These are phyloP conservation scores for Porpolomopsis calyptriformis DNA, from an alignment of 768 basidiomycete species.

Conservation along the genomic window DNA sequence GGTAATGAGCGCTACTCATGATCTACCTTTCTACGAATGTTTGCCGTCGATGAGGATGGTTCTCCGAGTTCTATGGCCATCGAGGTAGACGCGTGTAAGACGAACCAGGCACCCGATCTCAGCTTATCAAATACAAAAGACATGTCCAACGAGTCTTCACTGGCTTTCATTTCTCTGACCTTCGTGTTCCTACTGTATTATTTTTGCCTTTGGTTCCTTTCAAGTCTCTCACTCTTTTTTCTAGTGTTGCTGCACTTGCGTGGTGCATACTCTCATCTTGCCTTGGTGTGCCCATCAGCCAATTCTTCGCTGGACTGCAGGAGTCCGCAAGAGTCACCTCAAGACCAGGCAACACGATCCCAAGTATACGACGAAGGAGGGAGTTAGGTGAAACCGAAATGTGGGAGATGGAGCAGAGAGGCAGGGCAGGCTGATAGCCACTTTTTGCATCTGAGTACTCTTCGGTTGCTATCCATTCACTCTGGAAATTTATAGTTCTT, in stretches of 20 bases:
- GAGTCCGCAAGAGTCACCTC: constrained; percentile 19
- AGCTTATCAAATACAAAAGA: constrained; percentile 1
- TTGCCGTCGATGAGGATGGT: too few relatives aligned
- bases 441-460: neutral
- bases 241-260: constrained; percentile 38
- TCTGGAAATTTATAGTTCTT: neutral
- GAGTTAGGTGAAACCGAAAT: constrained; percentile 38
- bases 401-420: constrained; percentile 47
- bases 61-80: too few relatives aligned
- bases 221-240: constrained; percentile 5
- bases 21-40: too few relatives aligned
- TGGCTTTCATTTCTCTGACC: constrained; percentile 34
- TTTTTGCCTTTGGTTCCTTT: constrained; percentile 1
- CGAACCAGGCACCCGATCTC: too few relatives aligned
- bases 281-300: constrained; percentile 41
- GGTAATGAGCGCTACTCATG: neutral
- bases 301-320: constrained; percentile 38
- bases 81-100: too few relatives aligned
- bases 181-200: constrained; percentile 40
- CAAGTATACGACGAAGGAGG: constrained; percentile 24
- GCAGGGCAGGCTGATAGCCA: neutral
- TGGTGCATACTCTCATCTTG: constrained; percentile 67
- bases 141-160: constrained; percentile 15
- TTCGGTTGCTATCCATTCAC: neutral
- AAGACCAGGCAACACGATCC: constrained; percentile 15